A percentile compares a stretch with the other conserved stretches of the same genome.
These are phyloP conservation scores for Didymella pomorum DNA, from an alignment of 2,329 filamentous ascomycete genomes.

Conservation along the genomic window DNA sequence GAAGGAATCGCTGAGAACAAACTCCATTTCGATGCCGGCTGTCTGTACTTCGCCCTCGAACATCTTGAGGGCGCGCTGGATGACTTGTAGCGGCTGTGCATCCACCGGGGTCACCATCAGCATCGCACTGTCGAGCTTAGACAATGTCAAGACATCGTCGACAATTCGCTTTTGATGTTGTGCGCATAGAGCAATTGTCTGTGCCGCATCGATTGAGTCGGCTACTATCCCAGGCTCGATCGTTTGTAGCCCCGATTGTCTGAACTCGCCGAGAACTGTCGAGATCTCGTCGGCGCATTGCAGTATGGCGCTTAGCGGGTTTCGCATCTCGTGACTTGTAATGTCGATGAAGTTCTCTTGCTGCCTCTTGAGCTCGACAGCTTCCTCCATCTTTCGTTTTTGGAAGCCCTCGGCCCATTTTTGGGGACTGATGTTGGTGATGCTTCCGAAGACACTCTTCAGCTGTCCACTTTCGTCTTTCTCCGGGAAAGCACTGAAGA, in stretches of 20 bases:
- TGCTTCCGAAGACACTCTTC: conserved; percentile 79
- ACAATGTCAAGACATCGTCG: conserved; percentile 57
- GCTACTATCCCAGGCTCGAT: conserved; percentile 59
- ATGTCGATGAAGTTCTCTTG: conserved; percentile 87
- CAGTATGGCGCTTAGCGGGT: conserved; percentile 76
- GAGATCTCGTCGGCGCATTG: conserved; percentile 80
- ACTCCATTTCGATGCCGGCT: conserved; percentile 71
- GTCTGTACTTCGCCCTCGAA: conserved; percentile 78
- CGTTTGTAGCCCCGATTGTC: conserved; percentile 57
- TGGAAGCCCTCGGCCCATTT: conserved; percentile 86
- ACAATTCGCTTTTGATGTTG: conserved; percentile 75
- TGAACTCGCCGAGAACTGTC: conserved; percentile 58
- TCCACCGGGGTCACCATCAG: conserved; percentile 75
- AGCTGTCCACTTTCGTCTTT: conserved; percentile 69
- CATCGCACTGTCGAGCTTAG: conserved; percentile 75
- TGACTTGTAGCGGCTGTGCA: conserved; percentile 71
- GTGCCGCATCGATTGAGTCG: conserved; percentile 74
- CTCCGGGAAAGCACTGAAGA: conserved; percentile 80
- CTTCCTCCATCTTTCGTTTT: conserved; percentile 78
- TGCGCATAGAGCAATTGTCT: conserved; percentile 79
- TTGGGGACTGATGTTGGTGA: conserved; percentile 85
- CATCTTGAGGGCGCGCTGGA: conserved; percentile 75
- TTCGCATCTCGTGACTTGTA: conserved; percentile 78
- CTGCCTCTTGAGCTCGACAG: conserved; percentile 79
- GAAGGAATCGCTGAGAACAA: conserved; percentile 70